Conservation (phyloP, 2,329 filamentous ascomycete genomes). For the Ceratocystis papillata region DNA sequence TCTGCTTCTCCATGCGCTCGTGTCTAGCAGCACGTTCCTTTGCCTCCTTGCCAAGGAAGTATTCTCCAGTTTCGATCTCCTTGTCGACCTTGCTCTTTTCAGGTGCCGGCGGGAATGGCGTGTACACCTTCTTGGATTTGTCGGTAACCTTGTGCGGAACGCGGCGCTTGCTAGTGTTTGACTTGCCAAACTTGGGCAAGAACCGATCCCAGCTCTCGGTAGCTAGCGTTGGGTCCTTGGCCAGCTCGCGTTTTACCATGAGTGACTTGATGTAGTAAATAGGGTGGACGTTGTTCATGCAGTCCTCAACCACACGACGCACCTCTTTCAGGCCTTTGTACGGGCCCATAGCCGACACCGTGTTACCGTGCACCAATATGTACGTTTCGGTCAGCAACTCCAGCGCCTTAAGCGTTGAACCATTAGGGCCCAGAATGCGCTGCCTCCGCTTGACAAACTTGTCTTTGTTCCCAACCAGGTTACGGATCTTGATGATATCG, state of each 20-base stretch:
- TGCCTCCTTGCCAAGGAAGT: slow-evolving; percentile 85
- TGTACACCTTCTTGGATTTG: slow-evolving; percentile 90
- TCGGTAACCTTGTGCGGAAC: slow-evolving; percentile 78
- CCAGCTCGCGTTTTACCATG: slow-evolving; percentile 87
- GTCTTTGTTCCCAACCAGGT: slow-evolving; percentile 83
- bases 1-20: slow-evolving; percentile 73
- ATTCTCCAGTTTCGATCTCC: slow-evolving; percentile 96
- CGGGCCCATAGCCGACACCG: slow-evolving; percentile 80
- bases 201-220: slow-evolving; percentile 93
- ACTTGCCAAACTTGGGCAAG: slow-evolving; percentile 93
- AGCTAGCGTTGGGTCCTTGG: slow-evolving; percentile 75
- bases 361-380: slow-evolving; percentile 93
- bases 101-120: slow-evolving; percentile 88
- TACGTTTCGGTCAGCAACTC: slow-evolving; percentile 87
- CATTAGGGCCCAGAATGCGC: slow-evolving; percentile 80
- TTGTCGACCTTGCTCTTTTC: slow-evolving; percentile 99
- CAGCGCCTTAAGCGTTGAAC: slow-evolving; percentile 85
- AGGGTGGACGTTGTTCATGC: slow-evolving; percentile 93
- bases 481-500: slow-evolving; percentile 93
- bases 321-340: slow-evolving; percentile 93
- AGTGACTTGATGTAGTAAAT: slow-evolving; percentile 71
- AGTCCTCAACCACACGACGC: slow-evolving; percentile 79
- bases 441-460: slow-evolving; percentile 91
- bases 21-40: slow-evolving; percentile 75
- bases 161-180: slow-evolving; percentile 71